Evolutionary conservation across 1,284 basidiomycete species (phyloP).

Genomic region (Tilletia caries): DNA sequence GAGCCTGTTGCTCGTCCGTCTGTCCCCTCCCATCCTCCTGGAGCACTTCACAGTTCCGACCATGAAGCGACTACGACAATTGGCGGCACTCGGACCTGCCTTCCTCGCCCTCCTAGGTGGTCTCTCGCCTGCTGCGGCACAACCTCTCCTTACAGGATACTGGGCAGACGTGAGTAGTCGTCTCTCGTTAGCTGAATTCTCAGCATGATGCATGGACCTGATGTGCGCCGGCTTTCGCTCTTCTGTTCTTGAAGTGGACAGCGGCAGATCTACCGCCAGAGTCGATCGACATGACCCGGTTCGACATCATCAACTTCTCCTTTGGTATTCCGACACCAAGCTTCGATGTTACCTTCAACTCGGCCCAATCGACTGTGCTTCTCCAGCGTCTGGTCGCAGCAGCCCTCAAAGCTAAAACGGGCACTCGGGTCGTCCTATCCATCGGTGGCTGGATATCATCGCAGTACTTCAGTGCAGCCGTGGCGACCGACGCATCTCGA

Average conservation of each 20-base stretch:
- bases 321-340: conserved; percentile 37
- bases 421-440: conserved; percentile 34
- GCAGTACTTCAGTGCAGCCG: conserved; percentile 35
- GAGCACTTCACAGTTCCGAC: no score
- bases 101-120: not conserved
- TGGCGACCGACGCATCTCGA: conserved; percentile 24
- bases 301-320: conserved; percentile 43
- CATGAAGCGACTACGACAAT: not conserved
- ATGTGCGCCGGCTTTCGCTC: no score
- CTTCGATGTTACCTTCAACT: conserved; percentile 24
- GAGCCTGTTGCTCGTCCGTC: no score
- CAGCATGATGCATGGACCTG: no score
- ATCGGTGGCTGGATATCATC: conserved; percentile 42
- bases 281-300: conserved; percentile 35
- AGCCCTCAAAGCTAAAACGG: conserved; percentile 22
- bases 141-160: conserved; percentile 4
- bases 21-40: no score
- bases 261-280: conserved; percentile 24
- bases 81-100: not conserved
- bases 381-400: conserved; percentile 32
- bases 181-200: no score
- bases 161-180: conserved; percentile 16
- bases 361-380: conserved; percentile 17
- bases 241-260: conserved; percentile 25
- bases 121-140: not conserved